Base-by-base conservation (phyloP, 306 rosid species). In the Inga leiocalycina region DNA sequence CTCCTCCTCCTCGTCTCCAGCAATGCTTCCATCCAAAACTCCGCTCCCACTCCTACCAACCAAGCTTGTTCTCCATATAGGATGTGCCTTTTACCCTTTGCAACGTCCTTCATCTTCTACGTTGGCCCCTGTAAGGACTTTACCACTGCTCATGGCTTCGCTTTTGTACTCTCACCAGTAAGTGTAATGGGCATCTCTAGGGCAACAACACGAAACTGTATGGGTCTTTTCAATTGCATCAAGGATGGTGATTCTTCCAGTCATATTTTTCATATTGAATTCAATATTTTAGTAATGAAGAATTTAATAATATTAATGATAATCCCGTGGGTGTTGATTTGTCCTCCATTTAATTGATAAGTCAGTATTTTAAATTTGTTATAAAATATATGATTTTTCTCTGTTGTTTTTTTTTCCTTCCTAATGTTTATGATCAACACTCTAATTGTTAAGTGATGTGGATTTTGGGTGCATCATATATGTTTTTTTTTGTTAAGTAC, bases 261-360 rank as follows among this genome's bases (percentile, higher is more conserved):
- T 86, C 92, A 85, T 82, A 82, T 92, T 15, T 79, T 90, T 9
- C 91, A 80, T 3, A 46, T 92, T 75, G 93, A 92, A 71, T 92
- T 90, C 62, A 94, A 90, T 85, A 86, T 69, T 89, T 85, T 54
- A 79, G 88, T 51, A 92, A 90, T n/a, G 89, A 88, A 56, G 94
- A 90, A 76, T 92, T 90, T 62, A 57, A 82, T 20, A 94, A 92
- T 57, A 30, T 72, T 32, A 56, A 89, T 82, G 89, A 84, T 67
- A 90, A 89, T 75, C 93, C 90, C 79, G 94, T 90, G 17, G 97
- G 93, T 70, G 75, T 92, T 57, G 81, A 89, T 62, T 34, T 92
- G 71, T 37, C 39, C 39, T 37, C 6, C 39, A 37, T 37, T 37
- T 37, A 37, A 34, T 34, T 34, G 37, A 3, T 34, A 34, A 34